Evolutionary conservation across 306 rosid genomes (phyloP), one percentile per base, ranked within the genome.

Genomic region (Spatholobus suberectus): DNA sequence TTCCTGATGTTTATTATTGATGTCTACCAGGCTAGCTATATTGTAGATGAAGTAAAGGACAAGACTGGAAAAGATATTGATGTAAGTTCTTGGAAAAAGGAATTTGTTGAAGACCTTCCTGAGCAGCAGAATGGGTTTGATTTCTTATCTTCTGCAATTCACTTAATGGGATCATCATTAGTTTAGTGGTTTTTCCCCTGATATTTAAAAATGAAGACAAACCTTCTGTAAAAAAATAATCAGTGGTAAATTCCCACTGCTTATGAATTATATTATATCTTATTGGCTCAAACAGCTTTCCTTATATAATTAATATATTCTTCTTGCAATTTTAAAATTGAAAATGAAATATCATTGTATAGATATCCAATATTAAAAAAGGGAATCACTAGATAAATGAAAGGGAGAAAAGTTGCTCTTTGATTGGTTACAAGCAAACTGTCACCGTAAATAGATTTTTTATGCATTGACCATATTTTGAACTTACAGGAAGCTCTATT

Each of bases 31-130:
- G 93, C 94, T 40, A 92, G 79, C 72, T 96, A 96, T 86, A 92
- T 85, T 18, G 91, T 80, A 55, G 99, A 96, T 87, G 99, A 96
- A 88, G 97, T 92, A 86, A 92, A 90, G 89, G 98, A 96, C 88
- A 96, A 96, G 89, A 85, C 90, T 81, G 97, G 97, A 70, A 78
- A 82, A 81, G 97, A 89, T 20, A 65, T 94, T 9, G 88, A 93
- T 68, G 70, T 91, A 55, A 92, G 90, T 84, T 89, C 90, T 71
- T 96, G 99, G 98, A 21, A 82, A 82, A 88, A 78, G 73, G 99
- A 96, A 89, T 94, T 88, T 81, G 97, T 92, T 14, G 89, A 92
- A 82, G 97, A 94, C 82, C 94, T 94, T 84, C 99, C 99, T 44
- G 89, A 89, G 80, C 98, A 96, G 82, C 55, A 87, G 90, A 96